phyloP scores from a whole-genome alignment of 1,139 yeast genomes.

The Pichia inconspicua region DNA sequence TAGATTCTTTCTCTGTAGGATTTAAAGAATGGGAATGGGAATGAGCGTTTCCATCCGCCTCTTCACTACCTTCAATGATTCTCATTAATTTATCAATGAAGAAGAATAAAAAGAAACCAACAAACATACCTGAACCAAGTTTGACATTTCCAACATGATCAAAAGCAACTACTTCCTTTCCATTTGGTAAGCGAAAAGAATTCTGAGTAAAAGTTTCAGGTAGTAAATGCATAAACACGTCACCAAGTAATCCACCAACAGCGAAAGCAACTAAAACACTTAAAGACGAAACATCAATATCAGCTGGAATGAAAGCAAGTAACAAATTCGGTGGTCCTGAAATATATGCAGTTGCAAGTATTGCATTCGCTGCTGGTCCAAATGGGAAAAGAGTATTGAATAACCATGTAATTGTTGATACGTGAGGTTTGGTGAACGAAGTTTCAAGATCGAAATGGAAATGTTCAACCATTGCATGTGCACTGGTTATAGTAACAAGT shows the following conservation, averaged over 20 bases:
- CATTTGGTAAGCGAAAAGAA: slow-evolving; percentile 33
- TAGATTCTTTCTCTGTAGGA: slow-evolving; percentile 28
- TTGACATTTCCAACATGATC: slow-evolving; percentile 41
- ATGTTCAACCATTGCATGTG: not conserved
- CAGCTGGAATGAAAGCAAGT: slow-evolving; percentile 43
- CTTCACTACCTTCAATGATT: slow-evolving; percentile 33
- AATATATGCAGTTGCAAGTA: slow-evolving; percentile 53
- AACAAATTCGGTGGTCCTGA: slow-evolving; percentile 56
- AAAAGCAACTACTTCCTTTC: slow-evolving; percentile 25
- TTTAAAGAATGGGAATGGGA: slow-evolving; percentile 22
- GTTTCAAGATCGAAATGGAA: not conserved
- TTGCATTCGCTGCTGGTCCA: slow-evolving; percentile 49
- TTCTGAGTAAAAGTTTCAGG: slow-evolving; percentile 58
- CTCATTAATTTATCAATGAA: slow-evolving; percentile 49
- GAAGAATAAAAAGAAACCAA: slow-evolving; percentile 51
- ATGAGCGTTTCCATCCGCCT: slow-evolving; percentile 21
- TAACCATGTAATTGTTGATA: slow-evolving; percentile 19
- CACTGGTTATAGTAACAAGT: not conserved
- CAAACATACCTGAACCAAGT: slow-evolving; percentile 45
- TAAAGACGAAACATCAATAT: slow-evolving; percentile 39
- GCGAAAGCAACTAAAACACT: slow-evolving; percentile 56
- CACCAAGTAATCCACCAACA: slow-evolving; percentile 63
- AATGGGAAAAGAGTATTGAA: slow-evolving; percentile 42
- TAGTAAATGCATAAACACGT: slow-evolving; percentile 54
- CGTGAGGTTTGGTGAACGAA: not conserved